Evolutionary conservation across 371 early-diverging fungal genomes (phyloP), one percentile per base, ranked within the genome.

Genomic region (Rhizopus sp.): DNA sequence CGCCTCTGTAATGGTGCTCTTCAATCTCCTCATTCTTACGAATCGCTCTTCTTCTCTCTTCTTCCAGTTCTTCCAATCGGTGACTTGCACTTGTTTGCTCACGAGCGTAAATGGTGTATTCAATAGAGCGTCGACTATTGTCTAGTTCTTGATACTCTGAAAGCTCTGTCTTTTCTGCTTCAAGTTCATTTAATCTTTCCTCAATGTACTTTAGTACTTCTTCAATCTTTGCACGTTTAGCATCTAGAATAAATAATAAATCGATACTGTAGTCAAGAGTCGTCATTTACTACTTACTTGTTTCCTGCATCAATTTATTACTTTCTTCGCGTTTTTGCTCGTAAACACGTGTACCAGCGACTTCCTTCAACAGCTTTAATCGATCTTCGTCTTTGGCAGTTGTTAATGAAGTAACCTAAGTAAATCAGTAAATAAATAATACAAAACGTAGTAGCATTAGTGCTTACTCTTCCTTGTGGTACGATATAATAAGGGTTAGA

Each of bases 401-500:
- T 0, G 98, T 96, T 52, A 99, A 80, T 3, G 94, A 88, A 5
- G 89, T 96, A 55, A 92, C 87, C 90, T 92, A 52, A 34, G 9
- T 17, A 15, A 52, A 34, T 55, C 13, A 23, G 31, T 12, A 69
- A 4, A 12, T 31, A n/a, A 38, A 9, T 16, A 38, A 4, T 13
- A 10, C 35, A 35, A 31, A 16, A 6, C 32, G 9, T 34, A 29
- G 30, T 31, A 41, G 37, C 17, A 13, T 1, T 37, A 2, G 1
- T 15, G 62, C 83, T 45, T 78, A 98, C 93, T 53, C 96, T 82
- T 40, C 99, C 99, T 82, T 99, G 99, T n/a, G 97, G 97, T 5
- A 99, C 98, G 72, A 99, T 96, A 64, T 97, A 99, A 73, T 98
- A 99, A 9, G 99, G 98, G 66, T 99, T 99, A 13, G 97, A 94